phyloP scores from a whole-genome alignment of 1,284 basidiomycete genomes.

The Ustilago crameri region DNA sequence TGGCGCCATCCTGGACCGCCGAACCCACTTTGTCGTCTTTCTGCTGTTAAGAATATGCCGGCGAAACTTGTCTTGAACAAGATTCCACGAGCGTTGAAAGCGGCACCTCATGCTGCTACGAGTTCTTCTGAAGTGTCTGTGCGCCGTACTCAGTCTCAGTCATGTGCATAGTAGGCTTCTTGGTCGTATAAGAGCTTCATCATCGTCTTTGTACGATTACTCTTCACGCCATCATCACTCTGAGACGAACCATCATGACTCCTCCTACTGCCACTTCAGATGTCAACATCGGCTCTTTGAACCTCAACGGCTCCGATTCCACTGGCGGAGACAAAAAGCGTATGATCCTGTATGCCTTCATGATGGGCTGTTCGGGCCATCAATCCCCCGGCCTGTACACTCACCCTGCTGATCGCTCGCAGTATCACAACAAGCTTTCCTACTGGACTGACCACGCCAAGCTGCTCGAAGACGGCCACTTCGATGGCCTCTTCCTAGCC shows the following conservation, averaged over 20 bases:
- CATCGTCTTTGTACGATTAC: too few relatives aligned
- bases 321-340: constrained; percentile 9
- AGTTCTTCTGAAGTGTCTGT: too few relatives aligned
- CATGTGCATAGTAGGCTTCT: too few relatives aligned
- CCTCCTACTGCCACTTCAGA: constrained; percentile 15
- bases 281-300: constrained; percentile 9
- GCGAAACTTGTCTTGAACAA: too few relatives aligned
- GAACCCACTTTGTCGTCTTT: too few relatives aligned
- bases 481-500: constrained; percentile 64
- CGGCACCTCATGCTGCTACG: too few relatives aligned
- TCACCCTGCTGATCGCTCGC: constrained; percentile 51
- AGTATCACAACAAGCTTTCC: constrained; percentile 56
- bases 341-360: constrained; percentile 54
- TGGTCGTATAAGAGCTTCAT: too few relatives aligned
- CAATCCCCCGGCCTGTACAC: constrained; percentile 60
- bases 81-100: too few relatives aligned
- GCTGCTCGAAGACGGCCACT: constrained; percentile 55
- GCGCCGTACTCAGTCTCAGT: too few relatives aligned
- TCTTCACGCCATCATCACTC: too few relatives aligned
- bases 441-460: constrained; percentile 64
- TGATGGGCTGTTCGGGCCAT: constrained; percentile 62
- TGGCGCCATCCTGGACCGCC: too few relatives aligned
- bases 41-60: too few relatives aligned
- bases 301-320: constrained; percentile 4
- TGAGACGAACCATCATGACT: constrained; percentile 4